Conservation (phyloP, 2,329 filamentous ascomycete genomes). For the Venturia asperata region DNA sequence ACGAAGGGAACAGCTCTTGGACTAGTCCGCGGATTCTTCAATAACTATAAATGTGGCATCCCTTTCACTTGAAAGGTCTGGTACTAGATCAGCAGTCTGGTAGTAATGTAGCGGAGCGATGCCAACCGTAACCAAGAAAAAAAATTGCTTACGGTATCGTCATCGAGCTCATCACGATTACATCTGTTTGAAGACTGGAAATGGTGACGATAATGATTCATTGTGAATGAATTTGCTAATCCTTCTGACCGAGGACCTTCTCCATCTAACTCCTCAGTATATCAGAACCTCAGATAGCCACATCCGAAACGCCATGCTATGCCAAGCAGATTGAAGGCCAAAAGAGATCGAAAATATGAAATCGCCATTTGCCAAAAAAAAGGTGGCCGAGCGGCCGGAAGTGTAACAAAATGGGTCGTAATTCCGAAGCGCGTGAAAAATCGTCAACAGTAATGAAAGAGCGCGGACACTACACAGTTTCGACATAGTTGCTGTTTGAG, state of each 20-base stretch:
- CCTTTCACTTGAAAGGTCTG: too few species aligned
- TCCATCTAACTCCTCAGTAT: background rate
- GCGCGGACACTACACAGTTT: slow-evolving; percentile 26
- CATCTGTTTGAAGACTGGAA: too few species aligned
- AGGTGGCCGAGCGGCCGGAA: background rate
- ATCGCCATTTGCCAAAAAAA: background rate
- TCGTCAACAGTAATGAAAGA: background rate
- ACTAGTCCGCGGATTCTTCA: too few species aligned
- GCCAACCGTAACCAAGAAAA: too few species aligned
- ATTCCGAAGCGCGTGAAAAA: background rate
- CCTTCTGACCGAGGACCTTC: background rate
- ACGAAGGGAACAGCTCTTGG: too few species aligned
- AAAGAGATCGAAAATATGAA: background rate
- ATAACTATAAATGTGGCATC: too few species aligned
- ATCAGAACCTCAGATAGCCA: slow-evolving; percentile 4
- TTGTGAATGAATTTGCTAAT: background rate
- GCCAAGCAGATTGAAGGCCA: background rate
- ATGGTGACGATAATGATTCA: too few species aligned
- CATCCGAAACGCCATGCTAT: slow-evolving; percentile 12
- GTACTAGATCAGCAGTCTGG: too few species aligned
- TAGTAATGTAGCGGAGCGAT: too few species aligned
- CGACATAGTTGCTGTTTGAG: slow-evolving; percentile 35
- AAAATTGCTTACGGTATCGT: too few species aligned
- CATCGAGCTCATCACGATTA: too few species aligned
- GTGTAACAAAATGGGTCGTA: background rate